These are phyloP conservation scores for Solanum hybrid DNA, from an alignment of 305 asterid genomes.

Conservation along the genomic window DNA sequence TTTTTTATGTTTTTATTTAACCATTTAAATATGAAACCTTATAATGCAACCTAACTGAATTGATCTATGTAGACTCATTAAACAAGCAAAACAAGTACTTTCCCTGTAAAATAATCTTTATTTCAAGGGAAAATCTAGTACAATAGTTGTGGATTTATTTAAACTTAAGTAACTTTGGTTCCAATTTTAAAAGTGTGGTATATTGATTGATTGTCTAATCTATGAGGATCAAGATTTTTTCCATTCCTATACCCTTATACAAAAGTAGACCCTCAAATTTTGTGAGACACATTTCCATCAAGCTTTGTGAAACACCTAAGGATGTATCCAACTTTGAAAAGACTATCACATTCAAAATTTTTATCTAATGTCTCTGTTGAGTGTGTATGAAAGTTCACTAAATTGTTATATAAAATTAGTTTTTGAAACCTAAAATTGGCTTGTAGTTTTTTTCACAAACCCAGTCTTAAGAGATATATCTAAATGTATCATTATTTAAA, in stretches of 20 bases:
- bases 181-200: neutral
- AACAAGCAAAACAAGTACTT: neutral
- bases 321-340: neutral
- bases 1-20: neutral
- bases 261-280: neutral
- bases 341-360: rapidly evolving
- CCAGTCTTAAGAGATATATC: neutral
- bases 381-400: neutral
- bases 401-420: too few species aligned
- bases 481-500: neutral
- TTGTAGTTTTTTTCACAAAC: neutral
- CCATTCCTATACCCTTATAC: neutral
- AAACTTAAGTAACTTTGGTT: neutral
- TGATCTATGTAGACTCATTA: neutral
- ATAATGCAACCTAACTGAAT: neutral
- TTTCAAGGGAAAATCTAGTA: neutral
- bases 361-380: neutral
- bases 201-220: neutral
- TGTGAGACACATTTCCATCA: neutral
- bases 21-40: neutral
- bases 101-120: neutral
- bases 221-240: neutral
- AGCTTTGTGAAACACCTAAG: neutral
- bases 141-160: neutral
- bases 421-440: neutral